Evolutionary conservation across 2,329 filamentous ascomycete genomes (phyloP), one percentile per base, ranked within the genome.

Genomic region (Trichophyton benhamiae): DNA sequence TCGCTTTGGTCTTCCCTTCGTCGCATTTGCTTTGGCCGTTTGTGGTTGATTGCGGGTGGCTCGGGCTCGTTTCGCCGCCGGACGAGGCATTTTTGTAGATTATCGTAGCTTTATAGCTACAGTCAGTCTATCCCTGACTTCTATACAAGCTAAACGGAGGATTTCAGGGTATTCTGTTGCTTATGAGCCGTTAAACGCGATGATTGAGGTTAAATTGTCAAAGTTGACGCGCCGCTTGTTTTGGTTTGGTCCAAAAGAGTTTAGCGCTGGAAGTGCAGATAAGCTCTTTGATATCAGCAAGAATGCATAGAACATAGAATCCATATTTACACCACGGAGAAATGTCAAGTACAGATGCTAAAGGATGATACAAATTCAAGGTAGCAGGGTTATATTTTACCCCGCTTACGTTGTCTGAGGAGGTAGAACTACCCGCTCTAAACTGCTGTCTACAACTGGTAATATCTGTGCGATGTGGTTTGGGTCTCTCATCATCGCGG

Each of bases 401-500:
- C 6, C n/a, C 15, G 11, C 33, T 38, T 36, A 36, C 17, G 52
- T 33, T 17, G 13, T 9, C 9, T 20, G n/a, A n/a, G 33, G 25
- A 42, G 57, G 60, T 11, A 66, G 61, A 13, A 62, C 61, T 46
- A 64, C 65, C 27, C 57, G 63, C 63, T 95, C 89, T 63, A 86
- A 75, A 30, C 72, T 81, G 61, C 84, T 83, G 61, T 89, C 85
- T n/a, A 91, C 82, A 3, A 89, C 75, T 2, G 85, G 86, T 55
- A 96, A 73, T 48, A 90, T 70, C 30, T 85, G 82, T 13, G 84
- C 83, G 48, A 96, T 77, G 60, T 84, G 79, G 69, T 95, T 94
- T 1, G 90, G 82, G 73, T 96, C 90, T 67, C 91, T 81, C 75
- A 96, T 79, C 25, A 87, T 82, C 46, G 88, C 82, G 1, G 88